Evolutionary conservation across 2,329 filamentous ascomycete genomes (phyloP).

Genomic region (Tolypocladium guangdongense): DNA sequence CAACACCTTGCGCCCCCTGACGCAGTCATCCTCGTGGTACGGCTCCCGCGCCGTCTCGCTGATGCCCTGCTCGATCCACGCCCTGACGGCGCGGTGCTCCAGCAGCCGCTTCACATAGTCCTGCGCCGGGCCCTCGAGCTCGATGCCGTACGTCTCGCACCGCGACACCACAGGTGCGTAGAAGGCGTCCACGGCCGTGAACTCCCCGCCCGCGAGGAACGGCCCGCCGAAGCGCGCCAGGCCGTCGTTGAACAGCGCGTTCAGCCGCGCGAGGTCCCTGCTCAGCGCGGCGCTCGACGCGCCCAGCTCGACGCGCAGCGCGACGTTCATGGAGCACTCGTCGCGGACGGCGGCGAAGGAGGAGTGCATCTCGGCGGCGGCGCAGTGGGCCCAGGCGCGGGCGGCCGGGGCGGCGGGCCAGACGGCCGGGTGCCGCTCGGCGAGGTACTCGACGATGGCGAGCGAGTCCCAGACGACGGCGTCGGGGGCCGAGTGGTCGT

Average conservation of each 20-base stretch:
- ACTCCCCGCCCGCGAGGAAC: constrained; percentile 26
- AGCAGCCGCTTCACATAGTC: constrained; percentile 24
- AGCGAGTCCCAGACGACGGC: constrained; percentile 35
- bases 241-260: constrained; percentile 26
- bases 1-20: constrained; percentile 19
- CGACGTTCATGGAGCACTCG: constrained; percentile 32
- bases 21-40: constrained; percentile 23
- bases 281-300: constrained; percentile 17
- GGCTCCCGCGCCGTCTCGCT: constrained; percentile 26
- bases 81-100: constrained; percentile 22
- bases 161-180: constrained; percentile 30
- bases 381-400: constrained; percentile 31
- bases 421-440: constrained; percentile 28
- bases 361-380: constrained; percentile 36
- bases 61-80: constrained; percentile 26
- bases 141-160: constrained; percentile 24
- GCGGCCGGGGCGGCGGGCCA: constrained; percentile 29
- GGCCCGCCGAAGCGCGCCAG: constrained; percentile 28
- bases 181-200: constrained; percentile 29
- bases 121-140: constrained; percentile 16
- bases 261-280: constrained; percentile 24
- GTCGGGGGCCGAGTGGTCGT: constrained; percentile 13
- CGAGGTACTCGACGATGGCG: constrained; percentile 35
- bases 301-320: constrained; percentile 22
- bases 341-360: constrained; percentile 28